These are phyloP conservation scores for Lichenothelia convexa DNA, from an alignment of 495 filamentous ascomycete genomes.

Conservation along the genomic window DNA sequence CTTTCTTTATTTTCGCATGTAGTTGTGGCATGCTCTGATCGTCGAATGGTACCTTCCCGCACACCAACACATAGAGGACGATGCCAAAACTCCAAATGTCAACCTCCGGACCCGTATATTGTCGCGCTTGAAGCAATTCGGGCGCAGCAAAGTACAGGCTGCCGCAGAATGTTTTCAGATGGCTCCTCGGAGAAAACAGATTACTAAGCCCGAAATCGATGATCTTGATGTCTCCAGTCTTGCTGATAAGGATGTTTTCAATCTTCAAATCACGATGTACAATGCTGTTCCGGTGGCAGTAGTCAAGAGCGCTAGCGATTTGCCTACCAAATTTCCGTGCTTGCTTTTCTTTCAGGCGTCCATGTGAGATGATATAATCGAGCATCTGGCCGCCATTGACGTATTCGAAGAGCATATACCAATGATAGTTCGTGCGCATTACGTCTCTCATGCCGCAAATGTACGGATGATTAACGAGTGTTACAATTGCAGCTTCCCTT, in stretches of 20 bases:
- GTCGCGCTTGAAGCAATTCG: constrained; percentile 79
- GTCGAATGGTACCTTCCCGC: constrained; percentile 96
- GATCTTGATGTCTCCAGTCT: constrained; percentile 98
- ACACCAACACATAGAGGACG: constrained; percentile 94
- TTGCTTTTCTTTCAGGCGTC: constrained; percentile 94
- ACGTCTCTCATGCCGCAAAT: constrained; percentile 95
- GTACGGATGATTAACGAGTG: constrained; percentile 84
- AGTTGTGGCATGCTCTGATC: constrained; percentile 98
- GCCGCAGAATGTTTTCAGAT: constrained; percentile 94
- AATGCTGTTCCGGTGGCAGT: constrained; percentile 97
- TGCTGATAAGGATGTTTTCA: constrained; percentile 98
- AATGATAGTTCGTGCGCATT: constrained; percentile 88
- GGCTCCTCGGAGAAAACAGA: constrained; percentile 69
- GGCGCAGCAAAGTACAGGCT: constrained; percentile 97
- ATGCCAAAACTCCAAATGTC: constrained; percentile 99
- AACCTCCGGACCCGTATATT: constrained; percentile 91
- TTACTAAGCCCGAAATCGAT: constrained; percentile 99
- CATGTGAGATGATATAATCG: constrained; percentile 98
- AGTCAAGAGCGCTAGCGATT: constrained; percentile 95
- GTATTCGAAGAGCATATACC: constrained; percentile 99
- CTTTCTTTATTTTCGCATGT: constrained; percentile 98
- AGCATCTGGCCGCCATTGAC: constrained; percentile 99
- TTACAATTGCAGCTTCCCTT: constrained; percentile 91
- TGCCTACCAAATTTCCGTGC: constrained; percentile 94
- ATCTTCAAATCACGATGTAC: constrained; percentile 97